phyloP scores from a whole-genome alignment of 768 basidiomycete species.

The Kockovaella imperatae region DNA sequence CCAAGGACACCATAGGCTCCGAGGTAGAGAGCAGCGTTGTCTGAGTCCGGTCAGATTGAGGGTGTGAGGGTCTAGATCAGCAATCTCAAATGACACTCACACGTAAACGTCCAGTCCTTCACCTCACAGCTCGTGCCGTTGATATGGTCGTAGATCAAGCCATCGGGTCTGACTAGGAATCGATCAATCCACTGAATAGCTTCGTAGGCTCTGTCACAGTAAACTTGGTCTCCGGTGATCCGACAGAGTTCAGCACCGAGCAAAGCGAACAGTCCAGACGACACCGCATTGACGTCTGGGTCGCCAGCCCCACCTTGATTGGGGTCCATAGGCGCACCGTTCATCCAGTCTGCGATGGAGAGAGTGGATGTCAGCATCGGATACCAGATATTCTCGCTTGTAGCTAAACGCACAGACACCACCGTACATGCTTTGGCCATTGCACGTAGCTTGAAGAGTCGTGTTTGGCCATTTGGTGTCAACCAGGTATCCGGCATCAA shows the following conservation, averaged over 20 bases:
- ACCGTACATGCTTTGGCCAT: slow-evolving; percentile 18
- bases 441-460: slow-evolving; percentile 3
- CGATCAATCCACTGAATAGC: slow-evolving; percentile 8
- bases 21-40: slow-evolving; percentile 17
- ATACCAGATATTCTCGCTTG: neutral
- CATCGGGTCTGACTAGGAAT: slow-evolving; percentile 5
- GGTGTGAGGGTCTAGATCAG: no score
- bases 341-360: slow-evolving; percentile 17
- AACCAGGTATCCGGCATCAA: slow-evolving; percentile 10
- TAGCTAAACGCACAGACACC: slow-evolving; percentile 12
- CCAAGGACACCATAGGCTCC: slow-evolving; percentile 9
- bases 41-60: neutral
- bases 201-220: slow-evolving; percentile 8
- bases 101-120: slow-evolving; percentile 18
- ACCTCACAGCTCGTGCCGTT: slow-evolving; percentile 4
- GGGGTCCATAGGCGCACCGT: slow-evolving; percentile 3
- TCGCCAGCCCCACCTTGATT: neutral
- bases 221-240: slow-evolving; percentile 6
- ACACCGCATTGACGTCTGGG: slow-evolving; percentile 11
- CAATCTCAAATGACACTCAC: no score
- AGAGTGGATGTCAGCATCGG: neutral
- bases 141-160: slow-evolving; percentile 6
- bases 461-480: slow-evolving; percentile 10
- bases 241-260: slow-evolving; percentile 14
- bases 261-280: slow-evolving; percentile 10